A percentile compares a stretch with the other conserved stretches of the same genome.
Evolutionary conservation across 1,284 basidiomycete genomes (phyloP).

Genomic region (Microbotryum silenes-acaulis): DNA sequence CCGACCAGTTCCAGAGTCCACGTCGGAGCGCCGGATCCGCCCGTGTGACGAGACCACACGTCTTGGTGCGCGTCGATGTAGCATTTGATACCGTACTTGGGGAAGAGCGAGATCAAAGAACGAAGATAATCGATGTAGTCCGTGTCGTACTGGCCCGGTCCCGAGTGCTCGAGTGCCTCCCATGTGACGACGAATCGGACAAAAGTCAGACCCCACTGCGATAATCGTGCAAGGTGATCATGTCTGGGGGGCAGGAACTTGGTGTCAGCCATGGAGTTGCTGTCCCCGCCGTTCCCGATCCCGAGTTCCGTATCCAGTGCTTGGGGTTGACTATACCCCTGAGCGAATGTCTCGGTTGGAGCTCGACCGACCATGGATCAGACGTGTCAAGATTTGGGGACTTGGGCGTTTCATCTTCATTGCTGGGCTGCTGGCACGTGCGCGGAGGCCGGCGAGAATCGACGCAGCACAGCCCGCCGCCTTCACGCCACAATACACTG

Average conservation of each 20-base stretch:
- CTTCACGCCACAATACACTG: neutral
- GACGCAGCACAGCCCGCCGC: neutral
- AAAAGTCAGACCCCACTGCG: constrained; percentile 41
- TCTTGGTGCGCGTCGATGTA: constrained; percentile 57
- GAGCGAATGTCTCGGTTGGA: no score
- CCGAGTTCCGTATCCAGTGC: no score
- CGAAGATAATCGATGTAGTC: constrained; percentile 78
- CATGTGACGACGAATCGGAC: constrained; percentile 75
- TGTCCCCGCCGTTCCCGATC: no score
- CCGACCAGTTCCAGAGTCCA: constrained; percentile 30
- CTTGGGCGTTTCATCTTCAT: neutral
- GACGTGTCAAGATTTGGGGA: neutral
- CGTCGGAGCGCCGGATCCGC: constrained; percentile 51
- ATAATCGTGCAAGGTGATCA: constrained; percentile 38
- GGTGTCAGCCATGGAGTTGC: constrained; percentile 3
- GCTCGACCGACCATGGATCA: neutral
- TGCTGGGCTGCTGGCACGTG: constrained; percentile 9
- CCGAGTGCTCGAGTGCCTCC: constrained; percentile 90
- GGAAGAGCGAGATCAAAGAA: constrained; percentile 63
- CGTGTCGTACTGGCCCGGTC: constrained; percentile 74
- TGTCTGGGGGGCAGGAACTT: constrained; percentile 3
- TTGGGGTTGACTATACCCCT: no score
- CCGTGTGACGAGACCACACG: constrained; percentile 90
- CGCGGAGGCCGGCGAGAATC: constrained; percentile 3
- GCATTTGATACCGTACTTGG: constrained; percentile 68